Evolutionary conservation across 2,329 filamentous ascomycete species (phyloP), one percentile per base, ranked within the genome.

Genomic region (Neopestalotiopsis sp.): DNA sequence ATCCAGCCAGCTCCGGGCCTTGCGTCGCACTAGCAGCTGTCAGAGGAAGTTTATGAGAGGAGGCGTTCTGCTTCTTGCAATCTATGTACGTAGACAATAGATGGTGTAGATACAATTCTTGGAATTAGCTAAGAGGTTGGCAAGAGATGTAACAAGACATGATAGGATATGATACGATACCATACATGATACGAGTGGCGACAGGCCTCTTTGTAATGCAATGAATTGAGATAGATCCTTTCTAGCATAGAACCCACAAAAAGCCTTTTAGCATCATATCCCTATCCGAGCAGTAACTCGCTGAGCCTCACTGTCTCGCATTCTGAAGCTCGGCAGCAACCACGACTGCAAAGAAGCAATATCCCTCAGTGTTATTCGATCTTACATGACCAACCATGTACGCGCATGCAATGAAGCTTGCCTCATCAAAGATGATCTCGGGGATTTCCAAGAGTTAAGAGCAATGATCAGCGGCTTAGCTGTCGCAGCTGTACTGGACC

Each of bases 21-120:
- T 34, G 24, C 24, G 57, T 52, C 45, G 57, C 57, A 59, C 57
- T 59, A 59, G 57, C 24, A 30, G 57, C 57, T 59, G 57, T 59
- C 57, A 59, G 57, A 59, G 6, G 57, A 59, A 59, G 57, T 30
- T 34, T 59, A 59, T 59, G 49, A 24, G 20, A 24, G 17, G 17
- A 24, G 17, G 17, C 17, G 17, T 56, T 56, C 20, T 24, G 6
- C 49, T 56, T n/a, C 17, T 56, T n/a, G 4, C 17, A 28, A 34
- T 30, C 13, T 59, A 59, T 59, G 24, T 30, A 34, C 57, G 30
- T 52, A 52, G 14, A n/a, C 7, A n/a, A 38, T 38, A 38, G 24
- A 28, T 28, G 24, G 24, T 28, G 24, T 28, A 28, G 34, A 38
- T 38, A 38, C 34, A 38, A 10, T 10, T 10, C 6, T 38, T 7